Evolutionary conservation across 192 early-diverging fungal genomes (phyloP), one percentile per base, ranked within the genome.

Genomic region (Thamnidium elegans): DNA sequence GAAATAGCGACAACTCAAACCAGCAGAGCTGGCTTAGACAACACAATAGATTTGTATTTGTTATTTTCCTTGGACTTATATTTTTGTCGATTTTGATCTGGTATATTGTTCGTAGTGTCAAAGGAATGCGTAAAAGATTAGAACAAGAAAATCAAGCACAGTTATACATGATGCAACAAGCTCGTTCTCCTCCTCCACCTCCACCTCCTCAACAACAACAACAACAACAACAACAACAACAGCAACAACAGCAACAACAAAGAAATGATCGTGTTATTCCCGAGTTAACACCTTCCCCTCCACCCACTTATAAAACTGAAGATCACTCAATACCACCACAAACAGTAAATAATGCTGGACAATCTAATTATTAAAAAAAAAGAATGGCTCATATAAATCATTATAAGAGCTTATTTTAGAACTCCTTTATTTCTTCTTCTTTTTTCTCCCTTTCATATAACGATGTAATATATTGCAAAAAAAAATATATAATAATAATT

Each of bases 21-120:
- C 43, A 71, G 17, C 21, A 65, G 36, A 73, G 62, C 50, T 73
- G 71, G 71, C 66, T 73, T 6, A 53, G 53, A 50, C 48, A 73
- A 17, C 50, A 73, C 45, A 67, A 68, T 36, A 61, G 71, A 45
- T 73, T 63, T 63, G 66, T 73, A 47, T 73, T 73, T 65, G 45
- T 73, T 7, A 47, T 73, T 21, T 58, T 73, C n/a, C 54, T 73
- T 21, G 71, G 71, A 4, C 15, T 63, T 11, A n/a, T 73, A 2
- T 11, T 68, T 11, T 2, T 50, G 4, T 62, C 50, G 21, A 13
- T 68, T 14, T 21, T 73, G 17, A 45, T 68, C 19, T 73, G 55
- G 45, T 73, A 73, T 53, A 60, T 73, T 21, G 58, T 65, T 6
- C 44, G 39, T 19, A 63, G 61, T 45, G 26, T 62, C 31, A 62